Evolutionary conservation across 169 alveolate genomes (phyloP), one percentile per base, ranked within the genome.

Genomic region (Miamiensis avidus): DNA sequence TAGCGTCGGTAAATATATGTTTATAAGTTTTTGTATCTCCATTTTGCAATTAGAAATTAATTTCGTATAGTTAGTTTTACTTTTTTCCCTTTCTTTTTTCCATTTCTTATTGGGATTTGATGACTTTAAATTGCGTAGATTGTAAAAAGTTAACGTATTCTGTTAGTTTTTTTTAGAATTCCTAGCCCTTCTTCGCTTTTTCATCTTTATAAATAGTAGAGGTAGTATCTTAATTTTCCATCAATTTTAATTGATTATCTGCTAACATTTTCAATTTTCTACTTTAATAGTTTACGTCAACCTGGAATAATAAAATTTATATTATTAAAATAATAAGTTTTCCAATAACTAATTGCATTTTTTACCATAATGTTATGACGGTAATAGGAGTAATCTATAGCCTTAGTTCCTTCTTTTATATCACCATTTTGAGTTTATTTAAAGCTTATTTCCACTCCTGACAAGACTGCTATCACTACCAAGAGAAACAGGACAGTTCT

Each of bases 401-500:
- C 81, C 75, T 86, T 75, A 0, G 78, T 74, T 29, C 90, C 90
- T 81, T 86, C 90, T 33, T 81, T 81, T 6, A 86, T 81, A 81
- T 86, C 90, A 32, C 30, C 0, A 28, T 79, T 20, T 64, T 79
- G 16, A 28, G 34, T 1, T 0, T 75, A 31, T 65, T 81, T 86
- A 20, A 74, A 69, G 0, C 76, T 76, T 28, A 86, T 76, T 29
- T 76, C 76, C 11, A 86, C 73, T 1, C 81, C 82, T 74, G 84
- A 75, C 11, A 86, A 81, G 6, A 81, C 30, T 25, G 65, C 64
- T 29, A 86, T 31, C 30, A 86, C 31, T 16, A 86, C 25, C 84
- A 86, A 81, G 0, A 86, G 32, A 75, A 86, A 64, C 65, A 83
- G 81, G 0, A 86, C 90, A 65, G 90, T 86, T 86, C 87, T 81